Conservation (phyloP, 306 rosid genomes). For the Psophocarpus tetragonolobus region DNA sequence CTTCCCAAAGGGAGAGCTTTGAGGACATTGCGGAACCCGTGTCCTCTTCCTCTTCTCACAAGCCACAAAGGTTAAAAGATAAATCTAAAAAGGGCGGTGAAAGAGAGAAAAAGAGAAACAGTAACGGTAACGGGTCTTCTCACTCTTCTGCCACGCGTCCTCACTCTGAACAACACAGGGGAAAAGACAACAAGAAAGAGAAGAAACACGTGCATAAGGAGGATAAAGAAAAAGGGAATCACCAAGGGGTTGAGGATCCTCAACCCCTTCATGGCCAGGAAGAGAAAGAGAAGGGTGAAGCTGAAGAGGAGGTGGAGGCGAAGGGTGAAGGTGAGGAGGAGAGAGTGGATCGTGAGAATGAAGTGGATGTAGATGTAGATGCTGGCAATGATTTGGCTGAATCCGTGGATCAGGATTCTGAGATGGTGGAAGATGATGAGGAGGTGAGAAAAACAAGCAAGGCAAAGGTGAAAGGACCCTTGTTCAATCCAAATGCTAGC, state of each 20-base stretch:
- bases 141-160: conserved; percentile 40
- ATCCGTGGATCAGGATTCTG: conserved; percentile 54
- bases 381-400: conserved; percentile 48
- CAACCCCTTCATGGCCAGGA: conserved; percentile 38
- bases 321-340: conserved; percentile 40
- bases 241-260: conserved; percentile 32
- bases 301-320: conserved; percentile 45
- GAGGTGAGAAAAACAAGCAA: conserved; percentile 46
- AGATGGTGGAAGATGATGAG: conserved; percentile 52
- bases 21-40: conserved; percentile 77
- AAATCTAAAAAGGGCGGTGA: conserved; percentile 16
- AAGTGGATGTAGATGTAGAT: conserved; percentile 34
- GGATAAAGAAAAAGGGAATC: conserved; percentile 30
- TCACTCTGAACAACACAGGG: conserved; percentile 19
- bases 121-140: conserved; percentile 38
- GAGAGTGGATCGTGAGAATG: conserved; percentile 43
- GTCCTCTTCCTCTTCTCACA: conserved; percentile 34
- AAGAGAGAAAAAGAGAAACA: conserved; percentile 36
- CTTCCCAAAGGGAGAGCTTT: conserved; percentile 77
- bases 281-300: conserved; percentile 51
- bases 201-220: conserved; percentile 47
- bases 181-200: conserved; percentile 39
- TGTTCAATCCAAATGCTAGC: conserved; percentile 74
- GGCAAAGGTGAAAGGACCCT: conserved; percentile 64
- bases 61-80: conserved; percentile 9